Evolutionary conservation across 176 grass and related monocot species (phyloP).

Genomic region (Raddia guianensis): DNA sequence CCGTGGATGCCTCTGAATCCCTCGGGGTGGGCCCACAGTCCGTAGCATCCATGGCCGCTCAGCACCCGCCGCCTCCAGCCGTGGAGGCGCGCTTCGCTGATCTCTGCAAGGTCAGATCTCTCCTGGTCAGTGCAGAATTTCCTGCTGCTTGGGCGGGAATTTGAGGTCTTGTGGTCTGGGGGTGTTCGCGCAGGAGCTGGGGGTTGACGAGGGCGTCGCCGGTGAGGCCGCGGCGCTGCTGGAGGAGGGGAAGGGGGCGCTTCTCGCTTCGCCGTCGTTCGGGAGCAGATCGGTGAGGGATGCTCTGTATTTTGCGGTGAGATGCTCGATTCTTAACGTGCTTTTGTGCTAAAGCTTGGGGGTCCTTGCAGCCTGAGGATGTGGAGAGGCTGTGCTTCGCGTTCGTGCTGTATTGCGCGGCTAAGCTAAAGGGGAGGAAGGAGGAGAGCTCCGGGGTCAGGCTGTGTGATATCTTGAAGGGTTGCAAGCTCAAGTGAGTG

Average conservation of each 20-base stretch:
- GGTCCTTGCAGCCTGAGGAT: constrained; percentile 60
- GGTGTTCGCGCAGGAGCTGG: constrained; percentile 51
- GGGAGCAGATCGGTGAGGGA: constrained; percentile 57
- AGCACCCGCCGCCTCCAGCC: constrained; percentile 14
- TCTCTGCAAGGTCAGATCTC: constrained; percentile 85
- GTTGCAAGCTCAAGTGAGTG: constrained; percentile 68
- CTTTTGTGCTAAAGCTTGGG: constrained; percentile 9
- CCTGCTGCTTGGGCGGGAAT: not conserved
- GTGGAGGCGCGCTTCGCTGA: constrained; percentile 53
- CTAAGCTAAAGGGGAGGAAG: constrained; percentile 56
- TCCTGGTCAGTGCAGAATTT: not conserved
- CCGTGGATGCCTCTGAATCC: not conserved
- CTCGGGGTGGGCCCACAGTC: not conserved
- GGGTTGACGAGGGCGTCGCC: constrained; percentile 43
- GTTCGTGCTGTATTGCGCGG: constrained; percentile 70
- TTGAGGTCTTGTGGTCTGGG: not conserved
- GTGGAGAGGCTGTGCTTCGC: constrained; percentile 64
- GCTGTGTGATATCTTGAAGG: constrained; percentile 71
- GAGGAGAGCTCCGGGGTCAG: constrained; percentile 48
- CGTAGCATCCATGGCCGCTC: constrained; percentile 21
- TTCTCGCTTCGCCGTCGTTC: constrained; percentile 38
- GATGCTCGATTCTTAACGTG: not conserved
- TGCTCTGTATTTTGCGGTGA: not conserved
- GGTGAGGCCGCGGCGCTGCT: constrained; percentile 56
- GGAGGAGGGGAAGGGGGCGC: constrained; percentile 36